Evolutionary conservation across 108 stramenopile genomes (phyloP).

Genomic region (Cylindrotheca fusiformis): DNA sequence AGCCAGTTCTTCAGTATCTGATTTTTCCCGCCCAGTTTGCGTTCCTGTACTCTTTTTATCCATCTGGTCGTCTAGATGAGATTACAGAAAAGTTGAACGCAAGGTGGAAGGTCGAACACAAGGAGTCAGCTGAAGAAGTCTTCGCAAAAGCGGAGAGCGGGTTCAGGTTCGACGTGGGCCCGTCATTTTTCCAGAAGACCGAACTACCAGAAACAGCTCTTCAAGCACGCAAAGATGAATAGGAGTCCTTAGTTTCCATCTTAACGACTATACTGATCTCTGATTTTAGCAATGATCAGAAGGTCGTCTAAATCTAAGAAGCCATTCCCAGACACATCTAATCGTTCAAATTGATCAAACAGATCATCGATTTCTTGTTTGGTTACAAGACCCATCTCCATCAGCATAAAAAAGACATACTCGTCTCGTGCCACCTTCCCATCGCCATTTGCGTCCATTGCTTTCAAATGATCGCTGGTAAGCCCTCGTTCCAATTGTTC

Average conservation of each 20-base stretch:
- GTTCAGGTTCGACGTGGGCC: constrained; percentile 41
- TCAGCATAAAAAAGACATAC: constrained; percentile 61
- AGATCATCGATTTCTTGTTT: constrained; percentile 45
- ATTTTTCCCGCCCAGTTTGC: constrained; percentile 92
- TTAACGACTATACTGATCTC: constrained; percentile 9
- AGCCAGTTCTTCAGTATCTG: constrained; percentile 82
- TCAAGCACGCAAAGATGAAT: constrained; percentile 2
- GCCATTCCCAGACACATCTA: constrained; percentile 48
- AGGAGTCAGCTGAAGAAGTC: constrained; percentile 63
- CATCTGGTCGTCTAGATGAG: constrained; percentile 80
- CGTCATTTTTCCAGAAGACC: constrained; percentile 84
- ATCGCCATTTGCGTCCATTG: constrained; percentile 48
- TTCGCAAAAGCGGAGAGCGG: constrained; percentile 68
- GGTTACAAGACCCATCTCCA: constrained; percentile 63
- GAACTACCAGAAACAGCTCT: constrained; percentile 30
- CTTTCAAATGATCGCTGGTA: constrained; percentile 34
- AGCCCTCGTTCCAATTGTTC: constrained; percentile 26
- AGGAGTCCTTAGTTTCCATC: not conserved
- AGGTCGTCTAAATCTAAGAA: constrained; percentile 58
- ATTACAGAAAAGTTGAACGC: constrained; percentile 60
- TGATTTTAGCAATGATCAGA: constrained; percentile 35
- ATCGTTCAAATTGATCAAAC: constrained; percentile 41
- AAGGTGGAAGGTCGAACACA: constrained; percentile 67
- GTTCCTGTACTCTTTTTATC: constrained; percentile 85
- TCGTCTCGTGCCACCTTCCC: constrained; percentile 50